These are phyloP conservation scores for Penicillium crustosum DNA, from an alignment of 2,329 filamentous ascomycete genomes.

Conservation along the genomic window DNA sequence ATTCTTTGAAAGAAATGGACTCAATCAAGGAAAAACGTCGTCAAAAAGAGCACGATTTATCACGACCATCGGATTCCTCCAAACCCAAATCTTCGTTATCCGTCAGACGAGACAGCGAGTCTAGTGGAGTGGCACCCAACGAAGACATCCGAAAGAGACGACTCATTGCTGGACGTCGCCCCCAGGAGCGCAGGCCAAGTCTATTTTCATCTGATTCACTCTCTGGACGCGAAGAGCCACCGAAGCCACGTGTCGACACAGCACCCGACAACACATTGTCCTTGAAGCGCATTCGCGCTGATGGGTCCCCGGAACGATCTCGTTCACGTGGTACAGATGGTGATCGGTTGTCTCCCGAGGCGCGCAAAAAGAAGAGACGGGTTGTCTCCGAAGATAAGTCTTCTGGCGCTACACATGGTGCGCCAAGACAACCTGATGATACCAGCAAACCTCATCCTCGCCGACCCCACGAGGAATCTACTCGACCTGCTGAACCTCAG, in stretches of 20 bases:
- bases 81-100: conserved; percentile 31
- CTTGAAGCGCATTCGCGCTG: conserved; percentile 45
- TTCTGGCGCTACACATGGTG: conserved; percentile 33
- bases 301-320: conserved; percentile 43
- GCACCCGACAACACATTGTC: conserved; percentile 24
- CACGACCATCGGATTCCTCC: conserved; percentile 30
- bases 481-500: conserved; percentile 7
- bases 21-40: conserved; percentile 30
- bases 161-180: conserved; percentile 44
- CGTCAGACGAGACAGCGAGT: conserved; percentile 35
- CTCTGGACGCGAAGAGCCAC: conserved; percentile 40
- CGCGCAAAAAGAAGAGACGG: conserved; percentile 46
- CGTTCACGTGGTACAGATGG: conserved; percentile 36
- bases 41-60: conserved; percentile 37
- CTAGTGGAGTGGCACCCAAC: conserved; percentile 23
- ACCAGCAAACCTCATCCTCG: conserved; percentile 22
- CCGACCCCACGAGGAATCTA: conserved; percentile 16
- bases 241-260: conserved; percentile 33
- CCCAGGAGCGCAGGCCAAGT: conserved; percentile 40
- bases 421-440: conserved; percentile 29
- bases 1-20: conserved; percentile 17
- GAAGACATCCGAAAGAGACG: conserved; percentile 43
- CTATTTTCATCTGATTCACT: conserved; percentile 43
- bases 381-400: conserved; percentile 42
- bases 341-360: conserved; percentile 33